Evolutionary conservation across 495 filamentous ascomycete species (phyloP).

Genomic region (Saxophila tyrrhenica): DNA sequence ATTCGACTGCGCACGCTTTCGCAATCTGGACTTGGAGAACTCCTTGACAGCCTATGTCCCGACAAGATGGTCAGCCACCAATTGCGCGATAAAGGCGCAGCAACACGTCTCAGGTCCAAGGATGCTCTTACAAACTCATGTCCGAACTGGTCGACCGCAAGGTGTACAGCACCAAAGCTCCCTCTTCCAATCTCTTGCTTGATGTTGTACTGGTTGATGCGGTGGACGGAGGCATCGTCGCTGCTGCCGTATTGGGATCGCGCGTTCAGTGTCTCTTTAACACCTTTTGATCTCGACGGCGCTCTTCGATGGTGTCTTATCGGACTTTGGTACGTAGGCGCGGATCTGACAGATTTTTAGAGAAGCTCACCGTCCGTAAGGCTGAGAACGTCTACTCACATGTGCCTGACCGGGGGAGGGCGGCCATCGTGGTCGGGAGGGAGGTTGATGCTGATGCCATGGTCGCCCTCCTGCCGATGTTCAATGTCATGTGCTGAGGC

Average conservation of each 20-base stretch:
- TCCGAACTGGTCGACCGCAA: slow-evolving; percentile 82
- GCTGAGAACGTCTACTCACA: slow-evolving; percentile 13
- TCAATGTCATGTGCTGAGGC: background rate
- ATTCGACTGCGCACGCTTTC: slow-evolving; percentile 89
- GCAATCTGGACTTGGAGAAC: slow-evolving; percentile 84
- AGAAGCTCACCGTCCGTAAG: slow-evolving; percentile 3
- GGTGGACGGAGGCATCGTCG: slow-evolving; percentile 54
- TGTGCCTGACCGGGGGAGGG: slow-evolving; percentile 27
- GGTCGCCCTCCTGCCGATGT: background rate
- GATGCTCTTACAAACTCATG: slow-evolving; percentile 74
- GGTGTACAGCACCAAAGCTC: slow-evolving; percentile 88
- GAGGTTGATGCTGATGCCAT: slow-evolving; percentile 26
- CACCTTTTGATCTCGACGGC: slow-evolving; percentile 26
- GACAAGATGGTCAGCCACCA: background rate
- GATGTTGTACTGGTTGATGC: slow-evolving; percentile 90
- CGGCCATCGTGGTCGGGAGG: slow-evolving; percentile 17
- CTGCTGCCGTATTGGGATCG: slow-evolving; percentile 76
- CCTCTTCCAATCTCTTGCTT: slow-evolving; percentile 92
- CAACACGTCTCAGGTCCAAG: background rate
- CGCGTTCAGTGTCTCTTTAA: slow-evolving; percentile 78
- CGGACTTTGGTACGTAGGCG: slow-evolving; percentile 30
- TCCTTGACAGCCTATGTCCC: slow-evolving; percentile 75
- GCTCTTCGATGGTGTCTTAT: slow-evolving; percentile 31
- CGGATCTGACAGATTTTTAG: slow-evolving; percentile 18
- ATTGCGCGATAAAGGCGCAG: background rate